Percentiles rank a stretch among this genome's conserved stretches.
phyloP scores from a whole-genome alignment of 352 stramenopile species.

The Poterioochromonas sp. region DNA sequence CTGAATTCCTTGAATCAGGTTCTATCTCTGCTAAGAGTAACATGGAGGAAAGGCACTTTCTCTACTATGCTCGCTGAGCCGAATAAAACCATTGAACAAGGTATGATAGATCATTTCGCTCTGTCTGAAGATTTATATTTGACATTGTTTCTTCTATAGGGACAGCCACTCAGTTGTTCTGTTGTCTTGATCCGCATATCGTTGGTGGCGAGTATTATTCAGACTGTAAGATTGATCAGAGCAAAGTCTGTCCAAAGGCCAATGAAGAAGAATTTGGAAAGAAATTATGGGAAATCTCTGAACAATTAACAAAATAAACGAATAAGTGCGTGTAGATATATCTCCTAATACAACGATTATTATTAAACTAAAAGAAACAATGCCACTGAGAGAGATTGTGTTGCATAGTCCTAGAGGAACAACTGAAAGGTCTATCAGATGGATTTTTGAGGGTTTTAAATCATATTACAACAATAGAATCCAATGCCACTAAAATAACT shows the following conservation, averaged over 20 bases:
- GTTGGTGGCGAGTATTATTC: background rate
- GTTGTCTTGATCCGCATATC: background rate
- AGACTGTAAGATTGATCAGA: background rate
- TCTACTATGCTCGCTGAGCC: background rate
- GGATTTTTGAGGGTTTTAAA: too few species aligned
- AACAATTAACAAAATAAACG: constrained; percentile 7
- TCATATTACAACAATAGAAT: too few species aligned
- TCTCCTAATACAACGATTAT: too few species aligned
- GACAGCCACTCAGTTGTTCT: background rate
- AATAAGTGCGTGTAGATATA: too few species aligned
- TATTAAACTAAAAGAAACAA: too few species aligned
- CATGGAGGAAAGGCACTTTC: background rate
- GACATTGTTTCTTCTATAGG: too few species aligned
- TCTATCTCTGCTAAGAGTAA: background rate
- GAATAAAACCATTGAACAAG: background rate
- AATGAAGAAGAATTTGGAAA: background rate
- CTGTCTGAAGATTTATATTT: too few species aligned
- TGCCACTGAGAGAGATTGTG: too few species aligned
- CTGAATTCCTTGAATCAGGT: background rate
- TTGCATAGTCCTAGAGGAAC: too few species aligned
- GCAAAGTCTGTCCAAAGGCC: background rate
- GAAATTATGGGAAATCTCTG: background rate
- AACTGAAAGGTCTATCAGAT: too few species aligned
- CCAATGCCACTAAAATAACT: too few species aligned
- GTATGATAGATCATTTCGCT: too few species aligned